A percentile compares a stretch with the other conserved stretches of the same genome.
Conservation (phyloP, 352 stramenopile species). For the Phytopythium mirpurense region DNA sequence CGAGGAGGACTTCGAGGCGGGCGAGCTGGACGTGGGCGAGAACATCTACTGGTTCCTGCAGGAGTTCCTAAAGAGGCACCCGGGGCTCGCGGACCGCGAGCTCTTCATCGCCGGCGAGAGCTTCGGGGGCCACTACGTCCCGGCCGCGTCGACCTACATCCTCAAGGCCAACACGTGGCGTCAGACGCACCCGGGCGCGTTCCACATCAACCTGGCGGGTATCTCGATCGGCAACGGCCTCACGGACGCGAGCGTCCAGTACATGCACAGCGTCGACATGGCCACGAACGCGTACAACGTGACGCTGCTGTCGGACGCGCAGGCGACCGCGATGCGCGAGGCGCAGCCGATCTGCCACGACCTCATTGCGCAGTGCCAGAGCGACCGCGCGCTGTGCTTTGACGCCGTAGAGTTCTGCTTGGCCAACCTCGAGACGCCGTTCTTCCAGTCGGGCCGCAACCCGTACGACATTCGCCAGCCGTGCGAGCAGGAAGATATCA, state of each 20-base stretch:
- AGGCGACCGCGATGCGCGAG: constrained; percentile 43
- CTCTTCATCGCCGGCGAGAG: constrained; percentile 69
- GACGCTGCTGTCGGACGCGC: constrained; percentile 35
- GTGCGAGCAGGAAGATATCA: constrained; percentile 44
- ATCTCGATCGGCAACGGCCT: constrained; percentile 75
- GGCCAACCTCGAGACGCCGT: constrained; percentile 42
- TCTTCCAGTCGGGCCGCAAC: constrained; percentile 46
- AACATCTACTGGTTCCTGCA: constrained; percentile 77
- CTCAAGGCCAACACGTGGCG: constrained; percentile 33
- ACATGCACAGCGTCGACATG: constrained; percentile 66
- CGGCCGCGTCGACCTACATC: constrained; percentile 47
- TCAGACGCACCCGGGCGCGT: constrained; percentile 12
- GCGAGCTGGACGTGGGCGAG: constrained; percentile 49
- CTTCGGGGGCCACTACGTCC: constrained; percentile 67
- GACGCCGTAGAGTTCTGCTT: constrained; percentile 59
- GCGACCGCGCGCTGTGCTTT: constrained; percentile 27
- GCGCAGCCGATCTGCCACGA: constrained; percentile 51
- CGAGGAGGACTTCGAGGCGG: constrained; percentile 29
- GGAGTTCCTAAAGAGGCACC: constrained; percentile 51
- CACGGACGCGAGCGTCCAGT: constrained; percentile 62
- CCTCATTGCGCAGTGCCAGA: constrained; percentile 49
- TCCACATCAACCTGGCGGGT: constrained; percentile 42
- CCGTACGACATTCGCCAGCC: constrained; percentile 66
- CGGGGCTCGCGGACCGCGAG: constrained; percentile 32
- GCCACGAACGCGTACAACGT: constrained; percentile 69